Evolutionary conservation across 768 basidiomycete genomes (phyloP).

Genomic region (Leccinum uliginosum): DNA sequence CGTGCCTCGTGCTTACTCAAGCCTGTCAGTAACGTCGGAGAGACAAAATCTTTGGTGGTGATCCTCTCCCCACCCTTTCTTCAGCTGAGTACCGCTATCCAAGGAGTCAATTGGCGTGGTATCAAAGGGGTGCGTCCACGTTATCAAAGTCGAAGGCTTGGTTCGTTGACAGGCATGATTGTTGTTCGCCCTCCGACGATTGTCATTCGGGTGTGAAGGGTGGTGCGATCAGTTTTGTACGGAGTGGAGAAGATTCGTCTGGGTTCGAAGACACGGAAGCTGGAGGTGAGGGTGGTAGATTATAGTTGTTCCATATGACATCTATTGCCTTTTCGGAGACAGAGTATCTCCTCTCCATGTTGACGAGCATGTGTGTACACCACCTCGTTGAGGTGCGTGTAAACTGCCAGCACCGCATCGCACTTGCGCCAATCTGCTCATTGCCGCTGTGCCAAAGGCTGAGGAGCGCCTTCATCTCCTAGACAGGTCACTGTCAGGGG

Average conservation of each 20-base stretch:
- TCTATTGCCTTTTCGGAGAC: constrained; percentile 35
- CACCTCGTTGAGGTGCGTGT: no score
- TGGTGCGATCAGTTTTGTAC: constrained; percentile 48
- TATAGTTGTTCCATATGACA: constrained; percentile 47
- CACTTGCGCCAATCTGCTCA: no score
- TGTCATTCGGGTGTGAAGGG: constrained; percentile 42
- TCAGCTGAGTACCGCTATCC: constrained; percentile 26
- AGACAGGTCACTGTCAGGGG: no score
- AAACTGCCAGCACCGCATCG: no score
- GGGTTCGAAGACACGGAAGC: constrained; percentile 41
- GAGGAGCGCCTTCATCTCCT: no score
- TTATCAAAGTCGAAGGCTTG: constrained; percentile 61
- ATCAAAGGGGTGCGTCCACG: constrained; percentile 25
- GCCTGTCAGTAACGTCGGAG: constrained; percentile 88
- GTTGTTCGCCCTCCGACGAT: constrained; percentile 42
- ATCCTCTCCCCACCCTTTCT: constrained; percentile 41
- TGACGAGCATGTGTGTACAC: no score
- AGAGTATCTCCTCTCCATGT: no score
- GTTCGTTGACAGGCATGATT: constrained; percentile 62
- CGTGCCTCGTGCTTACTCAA: constrained; percentile 88
- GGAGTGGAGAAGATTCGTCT: constrained; percentile 43
- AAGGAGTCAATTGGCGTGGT: constrained; percentile 33
- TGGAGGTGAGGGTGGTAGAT: constrained; percentile 46
- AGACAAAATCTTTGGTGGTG: constrained; percentile 77
- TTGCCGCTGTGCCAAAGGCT: no score